phyloP scores from a whole-genome alignment of 371 early-diverging fungal genomes.

The Actinomucor elegans region DNA sequence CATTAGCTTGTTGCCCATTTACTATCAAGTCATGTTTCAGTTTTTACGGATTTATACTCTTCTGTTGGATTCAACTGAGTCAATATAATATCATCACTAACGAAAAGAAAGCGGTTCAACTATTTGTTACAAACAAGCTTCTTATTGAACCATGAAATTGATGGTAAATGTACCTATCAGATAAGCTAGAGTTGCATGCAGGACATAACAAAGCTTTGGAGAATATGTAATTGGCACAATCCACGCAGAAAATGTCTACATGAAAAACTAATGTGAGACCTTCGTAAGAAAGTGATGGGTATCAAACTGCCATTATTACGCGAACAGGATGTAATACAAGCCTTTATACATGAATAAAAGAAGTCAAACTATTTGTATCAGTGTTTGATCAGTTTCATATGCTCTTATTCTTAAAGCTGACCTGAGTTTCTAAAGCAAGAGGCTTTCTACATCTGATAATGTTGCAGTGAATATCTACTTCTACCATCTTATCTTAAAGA shows the following conservation, averaged over 20 bases:
- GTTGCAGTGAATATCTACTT: slow-evolving; percentile 59
- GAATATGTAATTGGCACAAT: slow-evolving; percentile 65
- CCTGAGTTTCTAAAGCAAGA: slow-evolving; percentile 34
- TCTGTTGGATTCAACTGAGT: slow-evolving; percentile 72
- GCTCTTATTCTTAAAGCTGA: slow-evolving; percentile 13
- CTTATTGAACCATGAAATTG: too few relatives aligned
- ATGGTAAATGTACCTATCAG: slow-evolving; percentile 25
- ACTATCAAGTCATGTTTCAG: too few relatives aligned
- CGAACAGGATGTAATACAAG: slow-evolving; percentile 76
- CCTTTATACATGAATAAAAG: slow-evolving; percentile 26
- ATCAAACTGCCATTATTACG: slow-evolving; percentile 42
- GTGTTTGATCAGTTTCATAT: too few relatives aligned
- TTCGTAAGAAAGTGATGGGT: not conserved
- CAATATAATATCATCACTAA: slow-evolving; percentile 70
- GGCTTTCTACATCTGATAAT: slow-evolving; percentile 55
- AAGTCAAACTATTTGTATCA: not conserved
- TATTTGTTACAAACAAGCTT: too few relatives aligned
- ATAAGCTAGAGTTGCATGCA: slow-evolving; percentile 69
- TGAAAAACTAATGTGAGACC: too few relatives aligned
- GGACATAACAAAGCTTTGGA: slow-evolving; percentile 67
- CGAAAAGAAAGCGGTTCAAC: too few relatives aligned
- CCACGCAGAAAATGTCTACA: slow-evolving; percentile 78
- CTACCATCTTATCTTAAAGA: too few relatives aligned
- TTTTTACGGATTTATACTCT: slow-evolving; percentile 62
- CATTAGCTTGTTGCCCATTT: too few relatives aligned